Evolutionary conservation across 108 stramenopile species (phyloP).

Genomic region (Nitzschia inconspicua): DNA sequence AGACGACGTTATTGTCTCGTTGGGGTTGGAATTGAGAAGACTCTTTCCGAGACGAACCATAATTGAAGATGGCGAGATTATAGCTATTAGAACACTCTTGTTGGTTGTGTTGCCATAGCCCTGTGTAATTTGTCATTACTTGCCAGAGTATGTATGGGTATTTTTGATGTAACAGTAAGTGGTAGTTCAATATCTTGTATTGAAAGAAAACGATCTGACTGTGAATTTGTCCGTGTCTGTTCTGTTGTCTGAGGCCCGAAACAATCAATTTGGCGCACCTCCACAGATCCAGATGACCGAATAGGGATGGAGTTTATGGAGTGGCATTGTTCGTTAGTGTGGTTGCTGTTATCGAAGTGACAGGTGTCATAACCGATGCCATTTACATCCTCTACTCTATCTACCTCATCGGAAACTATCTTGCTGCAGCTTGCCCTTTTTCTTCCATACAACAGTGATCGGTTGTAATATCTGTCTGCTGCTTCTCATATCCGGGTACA

Average conservation of each 20-base stretch:
- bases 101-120: background rate
- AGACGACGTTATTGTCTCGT: no score
- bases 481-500: constrained; percentile 1
- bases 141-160: background rate
- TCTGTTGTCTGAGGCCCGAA: no score
- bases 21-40: no score
- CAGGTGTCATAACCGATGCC: background rate
- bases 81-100: constrained; percentile 8
- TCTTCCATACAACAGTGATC: background rate
- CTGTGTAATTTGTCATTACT: background rate
- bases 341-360: background rate
- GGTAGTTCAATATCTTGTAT: background rate
- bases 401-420: background rate
- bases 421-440: background rate
- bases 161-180: background rate
- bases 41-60: no score
- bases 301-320: background rate
- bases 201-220: background rate
- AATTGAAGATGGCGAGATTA: no score
- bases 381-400: background rate
- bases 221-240: background rate
- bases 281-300: no score
- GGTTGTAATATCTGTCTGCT: background rate
- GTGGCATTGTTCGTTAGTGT: background rate
- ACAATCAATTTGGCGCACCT: no score